These are phyloP conservation scores for Lantana camara DNA, from an alignment of 257 asterid genomes.

Conservation along the genomic window DNA sequence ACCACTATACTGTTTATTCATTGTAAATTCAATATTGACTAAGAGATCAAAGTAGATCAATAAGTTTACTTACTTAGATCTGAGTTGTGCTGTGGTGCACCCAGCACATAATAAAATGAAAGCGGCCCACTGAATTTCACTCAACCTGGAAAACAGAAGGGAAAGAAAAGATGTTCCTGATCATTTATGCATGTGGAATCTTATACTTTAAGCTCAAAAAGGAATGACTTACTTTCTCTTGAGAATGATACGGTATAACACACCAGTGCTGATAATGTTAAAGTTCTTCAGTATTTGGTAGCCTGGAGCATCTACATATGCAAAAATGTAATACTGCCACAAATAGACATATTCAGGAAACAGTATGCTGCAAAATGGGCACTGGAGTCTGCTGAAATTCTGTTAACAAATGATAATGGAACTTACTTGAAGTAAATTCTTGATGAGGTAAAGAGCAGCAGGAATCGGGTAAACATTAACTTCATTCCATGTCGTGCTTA, in stretches of 20 bases:
- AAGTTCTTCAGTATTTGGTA: conserved; percentile 96
- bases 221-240: conserved; percentile 74
- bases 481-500: conserved; percentile 92
- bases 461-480: conserved; percentile 96
- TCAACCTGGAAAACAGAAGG: conserved; percentile 58
- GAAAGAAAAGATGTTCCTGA: not conserved
- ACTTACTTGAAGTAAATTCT: conserved; percentile 94
- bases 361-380: conserved; percentile 22
- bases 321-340: conserved; percentile 94
- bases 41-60: no score
- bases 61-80: conserved; percentile 65
- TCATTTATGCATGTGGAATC: conserved; percentile 20
- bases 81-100: conserved; percentile 99
- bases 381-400: not conserved
- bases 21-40: no score
- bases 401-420: conserved; percentile 21
- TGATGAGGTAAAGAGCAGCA: conserved; percentile 90
- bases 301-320: conserved; percentile 99
- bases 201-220: conserved; percentile 15
- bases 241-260: conserved; percentile 85
- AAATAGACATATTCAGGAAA: conserved; percentile 33
- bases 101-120: conserved; percentile 96
- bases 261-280: conserved; percentile 96
- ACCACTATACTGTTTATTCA: no score
- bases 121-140: conserved; percentile 98